These are phyloP conservation scores for Brassica hybrid DNA, from an alignment of 441 rosid genomes.

Conservation along the genomic window DNA sequence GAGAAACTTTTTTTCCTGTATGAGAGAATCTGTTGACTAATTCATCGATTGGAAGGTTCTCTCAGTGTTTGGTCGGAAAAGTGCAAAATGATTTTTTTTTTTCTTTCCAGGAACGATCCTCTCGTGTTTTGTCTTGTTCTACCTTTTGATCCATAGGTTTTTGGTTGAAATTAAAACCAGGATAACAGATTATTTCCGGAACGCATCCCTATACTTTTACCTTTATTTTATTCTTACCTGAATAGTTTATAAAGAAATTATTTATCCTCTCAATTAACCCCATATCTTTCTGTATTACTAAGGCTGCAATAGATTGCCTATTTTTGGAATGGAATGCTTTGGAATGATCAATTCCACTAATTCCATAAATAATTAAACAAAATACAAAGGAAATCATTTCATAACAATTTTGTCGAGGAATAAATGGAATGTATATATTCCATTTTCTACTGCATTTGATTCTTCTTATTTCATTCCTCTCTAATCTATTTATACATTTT, in stretches of 20 bases:
- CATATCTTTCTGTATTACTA: background rate
- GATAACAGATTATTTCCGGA: slow-evolving; percentile 14
- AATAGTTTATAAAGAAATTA: background rate
- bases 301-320: no score
- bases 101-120: slow-evolving; percentile 22
- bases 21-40: slow-evolving; percentile 32
- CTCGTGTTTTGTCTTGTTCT: slow-evolving; percentile 37
- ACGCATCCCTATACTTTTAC: slow-evolving; percentile 18
- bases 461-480: no score
- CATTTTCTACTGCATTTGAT: no score
- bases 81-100: slow-evolving; percentile 17
- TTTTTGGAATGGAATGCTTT: no score
- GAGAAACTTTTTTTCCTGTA: slow-evolving; percentile 1
- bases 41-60: slow-evolving; percentile 25
- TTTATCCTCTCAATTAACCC: background rate
- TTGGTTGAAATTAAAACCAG: slow-evolving; percentile 27
- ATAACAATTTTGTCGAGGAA: no score
- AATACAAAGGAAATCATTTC: no score
- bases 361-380: no score
- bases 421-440: no score
- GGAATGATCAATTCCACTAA: no score
- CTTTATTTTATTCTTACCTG: background rate
- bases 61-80: slow-evolving; percentile 22
- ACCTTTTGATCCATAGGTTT: slow-evolving; percentile 39
- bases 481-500: no score